Conservation (phyloP, 1,284 basidiomycete genomes). For the Ceratobasidium sp. region DNA sequence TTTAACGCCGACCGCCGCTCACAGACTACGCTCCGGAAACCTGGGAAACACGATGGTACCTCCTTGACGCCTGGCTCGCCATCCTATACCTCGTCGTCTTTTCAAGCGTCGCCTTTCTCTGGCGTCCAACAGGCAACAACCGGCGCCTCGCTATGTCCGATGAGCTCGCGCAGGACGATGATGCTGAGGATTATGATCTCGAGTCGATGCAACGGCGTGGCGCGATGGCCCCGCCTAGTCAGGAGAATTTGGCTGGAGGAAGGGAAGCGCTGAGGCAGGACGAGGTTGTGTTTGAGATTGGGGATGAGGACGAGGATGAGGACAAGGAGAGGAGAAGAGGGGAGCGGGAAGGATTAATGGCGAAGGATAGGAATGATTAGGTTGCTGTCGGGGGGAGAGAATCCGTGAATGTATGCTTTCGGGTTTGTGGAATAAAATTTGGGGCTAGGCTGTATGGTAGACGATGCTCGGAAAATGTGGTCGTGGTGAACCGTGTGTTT, state of each 20-base stretch:
- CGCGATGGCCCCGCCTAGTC: conserved; percentile 54
- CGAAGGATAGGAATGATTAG: conserved; percentile 34
- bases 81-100: conserved; percentile 86
- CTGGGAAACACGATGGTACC: conserved; percentile 95
- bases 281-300: conserved; percentile 89
- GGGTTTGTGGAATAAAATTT: neutral
- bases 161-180: conserved; percentile 87
- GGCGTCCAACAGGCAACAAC: conserved; percentile 93
- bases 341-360: conserved; percentile 39
- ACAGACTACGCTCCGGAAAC: conserved; percentile 89
- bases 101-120: conserved; percentile 83
- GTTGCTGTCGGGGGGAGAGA: neutral
- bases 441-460: too few species aligned
- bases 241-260: conserved; percentile 41
- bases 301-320: conserved; percentile 71
- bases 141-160: conserved; percentile 87
- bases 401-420: neutral
- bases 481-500: too few species aligned
- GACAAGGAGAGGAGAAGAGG: conserved; percentile 42
- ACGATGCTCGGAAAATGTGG: too few species aligned
- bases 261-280: conserved; percentile 59
- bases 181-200: conserved; percentile 91
- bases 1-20: neutral
- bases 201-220: conserved; percentile 71
- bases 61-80: conserved; percentile 94